phyloP scores from a whole-genome alignment of 2,329 filamentous ascomycete species.

The Monosporascus sp. region DNA sequence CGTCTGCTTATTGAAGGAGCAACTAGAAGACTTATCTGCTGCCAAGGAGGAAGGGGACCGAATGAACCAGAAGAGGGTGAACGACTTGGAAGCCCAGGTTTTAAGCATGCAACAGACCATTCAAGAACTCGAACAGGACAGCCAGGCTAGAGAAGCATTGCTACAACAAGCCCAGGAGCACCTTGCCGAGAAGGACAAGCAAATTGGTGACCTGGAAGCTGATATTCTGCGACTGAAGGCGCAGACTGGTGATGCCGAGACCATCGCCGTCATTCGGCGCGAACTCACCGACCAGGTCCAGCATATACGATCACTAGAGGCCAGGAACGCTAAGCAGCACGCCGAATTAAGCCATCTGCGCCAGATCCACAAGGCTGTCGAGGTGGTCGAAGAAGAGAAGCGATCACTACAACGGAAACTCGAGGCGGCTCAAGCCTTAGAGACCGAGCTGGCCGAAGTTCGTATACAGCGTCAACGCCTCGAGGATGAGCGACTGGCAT shows the following conservation, averaged over 20 bases:
- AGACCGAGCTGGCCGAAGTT: slow-evolving; percentile 73
- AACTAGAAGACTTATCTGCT: slow-evolving; percentile 65
- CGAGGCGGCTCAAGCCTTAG: slow-evolving; percentile 66
- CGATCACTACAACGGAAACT: slow-evolving; percentile 72
- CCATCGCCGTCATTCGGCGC: slow-evolving; percentile 75
- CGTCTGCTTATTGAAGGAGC: slow-evolving; percentile 69
- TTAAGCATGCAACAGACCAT: slow-evolving; percentile 41
- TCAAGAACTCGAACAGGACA: slow-evolving; percentile 57
- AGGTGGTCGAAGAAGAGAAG: slow-evolving; percentile 95
- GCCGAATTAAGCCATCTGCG: slow-evolving; percentile 77
- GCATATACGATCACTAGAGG: slow-evolving; percentile 84
- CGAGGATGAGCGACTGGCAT: slow-evolving; percentile 81
- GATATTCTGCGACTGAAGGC: slow-evolving; percentile 82
- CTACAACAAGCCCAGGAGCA: slow-evolving; percentile 61
- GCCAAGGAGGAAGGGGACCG: slow-evolving; percentile 67
- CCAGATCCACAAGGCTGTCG: slow-evolving; percentile 78
- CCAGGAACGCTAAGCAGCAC: slow-evolving; percentile 72
- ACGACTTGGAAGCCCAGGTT: slow-evolving; percentile 50
- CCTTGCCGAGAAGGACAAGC: slow-evolving; percentile 62
- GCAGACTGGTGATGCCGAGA: slow-evolving; percentile 81
- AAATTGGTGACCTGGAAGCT: slow-evolving; percentile 72
- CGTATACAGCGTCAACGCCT: slow-evolving; percentile 79
- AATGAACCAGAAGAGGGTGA: slow-evolving; percentile 48
- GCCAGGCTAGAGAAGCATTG: slow-evolving; percentile 48
- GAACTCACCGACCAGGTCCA: slow-evolving; percentile 87